Evolutionary conservation across 805 yeast genomes (phyloP).

Genomic region (Candida verbasci): DNA sequence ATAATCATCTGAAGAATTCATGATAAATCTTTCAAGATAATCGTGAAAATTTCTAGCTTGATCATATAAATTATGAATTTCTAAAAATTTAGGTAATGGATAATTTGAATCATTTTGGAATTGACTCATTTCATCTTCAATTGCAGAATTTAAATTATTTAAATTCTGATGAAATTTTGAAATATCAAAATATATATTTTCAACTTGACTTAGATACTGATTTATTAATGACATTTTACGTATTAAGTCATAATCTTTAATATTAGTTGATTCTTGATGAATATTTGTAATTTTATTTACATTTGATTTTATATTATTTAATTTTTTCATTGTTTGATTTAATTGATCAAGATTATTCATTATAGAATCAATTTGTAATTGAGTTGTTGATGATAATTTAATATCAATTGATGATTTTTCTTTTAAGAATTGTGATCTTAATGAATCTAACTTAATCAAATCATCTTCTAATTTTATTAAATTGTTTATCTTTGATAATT

Average conservation of each 20-base stretch:
- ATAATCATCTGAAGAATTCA: constrained; percentile 53
- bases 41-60: constrained; percentile 76
- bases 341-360: constrained; percentile 49
- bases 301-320: constrained; percentile 32
- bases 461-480: constrained; percentile 47
- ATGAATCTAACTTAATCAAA: constrained; percentile 45
- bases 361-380: constrained; percentile 55
- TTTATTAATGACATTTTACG: constrained; percentile 63
- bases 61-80: constrained; percentile 67
- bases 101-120: constrained; percentile 29
- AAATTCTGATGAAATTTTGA: constrained; percentile 50
- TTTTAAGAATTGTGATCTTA: constrained; percentile 53
- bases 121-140: constrained; percentile 43
- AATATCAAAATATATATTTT: constrained; percentile 60
- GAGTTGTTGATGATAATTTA: constrained; percentile 69
- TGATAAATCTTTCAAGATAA: constrained; percentile 56
- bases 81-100: constrained; percentile 51
- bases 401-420: constrained; percentile 75
- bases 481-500: constrained; percentile 31
- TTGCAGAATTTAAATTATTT: constrained; percentile 45
- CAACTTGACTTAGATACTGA: constrained; percentile 68
- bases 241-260: constrained; percentile 65
- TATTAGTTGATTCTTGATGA: constrained; percentile 53
- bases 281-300: constrained; percentile 45
- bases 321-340: constrained; percentile 37